phyloP scores from a whole-genome alignment of 345 rosid genomes.

The Hibiscus syriacus region DNA sequence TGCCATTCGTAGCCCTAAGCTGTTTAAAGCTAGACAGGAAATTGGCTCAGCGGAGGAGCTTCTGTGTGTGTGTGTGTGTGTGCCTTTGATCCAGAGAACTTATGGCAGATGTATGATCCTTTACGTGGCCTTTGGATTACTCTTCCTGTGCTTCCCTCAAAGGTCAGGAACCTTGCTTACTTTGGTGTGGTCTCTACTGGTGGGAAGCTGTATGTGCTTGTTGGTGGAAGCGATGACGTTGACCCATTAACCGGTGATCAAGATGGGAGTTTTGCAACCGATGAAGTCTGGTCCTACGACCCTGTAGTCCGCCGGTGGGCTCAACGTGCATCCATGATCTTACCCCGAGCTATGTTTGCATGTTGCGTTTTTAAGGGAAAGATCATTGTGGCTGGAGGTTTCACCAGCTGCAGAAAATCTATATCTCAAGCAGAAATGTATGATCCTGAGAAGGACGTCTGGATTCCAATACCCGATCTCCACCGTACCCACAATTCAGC shows the following conservation, averaged over 20 bases:
- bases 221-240: slow-evolving; percentile 94
- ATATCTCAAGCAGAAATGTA: too few relatives aligned
- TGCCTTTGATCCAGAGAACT: slow-evolving; percentile 86
- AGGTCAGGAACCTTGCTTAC: slow-evolving; percentile 74
- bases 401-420: too few relatives aligned
- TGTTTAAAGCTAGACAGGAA: slow-evolving; percentile 67
- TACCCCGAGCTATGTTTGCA: too few relatives aligned
- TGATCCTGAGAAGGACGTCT: too few relatives aligned
- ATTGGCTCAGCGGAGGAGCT: slow-evolving; percentile 60
- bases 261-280: too few relatives aligned
- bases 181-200: slow-evolving; percentile 62
- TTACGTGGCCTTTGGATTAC: slow-evolving; percentile 59
- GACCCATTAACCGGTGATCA: slow-evolving; percentile 89
- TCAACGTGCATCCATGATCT: too few relatives aligned
- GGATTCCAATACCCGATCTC: too few relatives aligned
- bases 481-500: slow-evolving; percentile 86
- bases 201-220: slow-evolving; percentile 76
- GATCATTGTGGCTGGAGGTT: too few relatives aligned
- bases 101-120: slow-evolving; percentile 93
- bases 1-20: too few relatives aligned
- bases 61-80: slow-evolving; percentile 73
- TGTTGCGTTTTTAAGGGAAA: too few relatives aligned
- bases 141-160: slow-evolving; percentile 76
- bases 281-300: too few relatives aligned
- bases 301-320: too few relatives aligned